Base-by-base conservation (phyloP, 2,329 filamentous ascomycete genomes). In the Cytospora chrysosperma region DNA sequence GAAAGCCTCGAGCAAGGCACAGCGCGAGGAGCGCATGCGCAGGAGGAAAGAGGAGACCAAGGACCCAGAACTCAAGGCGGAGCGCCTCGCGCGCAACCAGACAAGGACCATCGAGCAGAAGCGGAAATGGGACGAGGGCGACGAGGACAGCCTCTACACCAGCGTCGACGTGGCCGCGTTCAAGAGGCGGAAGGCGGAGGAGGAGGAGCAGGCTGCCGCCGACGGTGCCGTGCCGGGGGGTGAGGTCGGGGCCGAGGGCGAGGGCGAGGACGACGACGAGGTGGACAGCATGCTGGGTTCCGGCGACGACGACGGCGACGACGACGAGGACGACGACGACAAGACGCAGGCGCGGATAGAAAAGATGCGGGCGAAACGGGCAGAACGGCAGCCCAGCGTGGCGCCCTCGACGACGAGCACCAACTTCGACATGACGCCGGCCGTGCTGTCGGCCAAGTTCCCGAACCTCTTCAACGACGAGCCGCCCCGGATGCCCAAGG, bases 41-140 rank as follows among this genome's bases (percentile, higher is more conserved):
- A 84, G 92, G 65, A 93, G 92, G 78, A 91, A 90, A 77, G 91
- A 93, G 72, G 95, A 99, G 77, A 85, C 89, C 68, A 91, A 89
- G 75, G 87, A 97, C 71, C 93, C 94, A 2, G 84, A 86, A 64
- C 77, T 97, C 65, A 87, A 87, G 69, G 86, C 86, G 66, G 85
- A 89, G 68, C 86, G 95, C 70, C 80, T 94, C 65, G 87, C 87
- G 65, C 86, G 85, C 69, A 97, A 97, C 78, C 84, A 93, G 51
- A 90, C 95, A 0, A 76, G 86, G 61, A 96, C 92, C 0, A 83
- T 97, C 63, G 93, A 97, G 70, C 86, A 88, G 70, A 97, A 97
- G 81, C 87, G 95, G 74, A 87, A 92, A 34, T 98, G 92, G 92
- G 93, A 97, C 71, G 88, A 93, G 59, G 85, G 85, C 56, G 88